Percentiles rank a stretch among this genome's conserved stretches.
phyloP scores from a whole-genome alignment of 208 protist genomes.

The Phytomonas sp. region DNA sequence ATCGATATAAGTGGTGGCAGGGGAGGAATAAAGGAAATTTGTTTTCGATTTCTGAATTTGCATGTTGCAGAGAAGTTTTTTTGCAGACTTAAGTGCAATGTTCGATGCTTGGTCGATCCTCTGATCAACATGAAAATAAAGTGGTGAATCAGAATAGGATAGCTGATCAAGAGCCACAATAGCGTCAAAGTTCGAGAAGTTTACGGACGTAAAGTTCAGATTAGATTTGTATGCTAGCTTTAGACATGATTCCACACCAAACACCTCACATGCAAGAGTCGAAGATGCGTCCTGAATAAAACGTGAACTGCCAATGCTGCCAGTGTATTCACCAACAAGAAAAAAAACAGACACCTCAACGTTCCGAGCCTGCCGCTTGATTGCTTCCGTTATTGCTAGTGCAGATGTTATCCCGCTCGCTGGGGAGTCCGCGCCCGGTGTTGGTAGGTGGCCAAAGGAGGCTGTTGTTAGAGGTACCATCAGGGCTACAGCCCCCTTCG shows the following conservation, averaged over 20 bases:
- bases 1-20: slow-evolving; percentile 3
- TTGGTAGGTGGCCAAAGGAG: not conserved
- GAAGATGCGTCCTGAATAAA: not conserved
- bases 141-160: slow-evolving; percentile 2
- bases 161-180: slow-evolving; percentile 36
- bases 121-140: slow-evolving; percentile 32
- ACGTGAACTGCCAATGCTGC: slow-evolving; percentile 6
- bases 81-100: not conserved
- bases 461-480: not conserved
- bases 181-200: slow-evolving; percentile 19
- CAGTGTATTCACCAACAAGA: not conserved
- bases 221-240: slow-evolving; percentile 15
- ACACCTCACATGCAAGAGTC: not conserved
- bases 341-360: slow-evolving; percentile 2
- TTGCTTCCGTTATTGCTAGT: not conserved
- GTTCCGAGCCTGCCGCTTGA: not conserved
- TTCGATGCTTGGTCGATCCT: slow-evolving; percentile 9
- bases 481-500: not conserved
- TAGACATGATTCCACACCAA: not conserved
- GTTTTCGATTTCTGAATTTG: slow-evolving; percentile 1
- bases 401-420: not conserved
- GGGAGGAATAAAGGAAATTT: not conserved
- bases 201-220: slow-evolving; percentile 33
- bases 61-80: not conserved
- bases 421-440: not conserved